Evolutionary conservation across 768 basidiomycete genomes (phyloP).

Genomic region (Gautieria morchelliformis): DNA sequence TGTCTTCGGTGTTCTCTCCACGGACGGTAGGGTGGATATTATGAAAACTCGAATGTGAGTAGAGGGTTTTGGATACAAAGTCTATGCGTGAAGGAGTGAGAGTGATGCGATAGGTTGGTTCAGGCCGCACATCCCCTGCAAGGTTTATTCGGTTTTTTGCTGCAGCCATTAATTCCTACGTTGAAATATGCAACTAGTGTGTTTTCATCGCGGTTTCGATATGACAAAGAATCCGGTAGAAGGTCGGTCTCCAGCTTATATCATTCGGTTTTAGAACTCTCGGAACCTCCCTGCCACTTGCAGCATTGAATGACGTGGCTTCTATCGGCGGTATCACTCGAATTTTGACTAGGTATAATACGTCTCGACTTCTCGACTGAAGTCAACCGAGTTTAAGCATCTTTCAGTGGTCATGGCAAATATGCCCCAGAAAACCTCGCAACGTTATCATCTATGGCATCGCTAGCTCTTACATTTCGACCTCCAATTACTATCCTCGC

Average conservation of each 20-base stretch:
- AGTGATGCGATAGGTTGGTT: conserved; percentile 33
- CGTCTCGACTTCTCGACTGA: not conserved
- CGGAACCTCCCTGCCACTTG: not conserved
- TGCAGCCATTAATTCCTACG: not conserved
- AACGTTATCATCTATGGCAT: conserved; percentile 22
- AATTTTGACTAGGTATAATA: conserved; percentile 65
- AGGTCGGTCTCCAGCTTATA: conserved; percentile 28
- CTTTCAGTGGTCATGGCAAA: conserved; percentile 41
- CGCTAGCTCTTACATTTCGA: not conserved
- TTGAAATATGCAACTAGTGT: conserved; percentile 33
- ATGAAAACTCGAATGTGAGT: conserved; percentile 45
- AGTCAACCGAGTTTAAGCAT: not conserved
- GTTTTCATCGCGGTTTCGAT: conserved; percentile 75
- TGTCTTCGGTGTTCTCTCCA: conserved; percentile 54
- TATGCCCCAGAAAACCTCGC: conserved; percentile 29
- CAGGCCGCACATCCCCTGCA: conserved; percentile 51
- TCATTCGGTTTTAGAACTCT: not conserved
- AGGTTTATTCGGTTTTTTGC: conserved; percentile 30
- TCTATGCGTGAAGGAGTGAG: not conserved
- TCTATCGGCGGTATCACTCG: conserved; percentile 58
- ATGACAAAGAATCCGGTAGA: conserved; percentile 48
- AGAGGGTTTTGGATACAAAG: not conserved
- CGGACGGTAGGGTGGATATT: conserved; percentile 50
- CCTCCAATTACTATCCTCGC: conserved; percentile 41
- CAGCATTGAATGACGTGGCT: conserved; percentile 39